Conservation (phyloP, 2,329 filamentous ascomycete species). For the Colletotrichum neosansevieriae region DNA sequence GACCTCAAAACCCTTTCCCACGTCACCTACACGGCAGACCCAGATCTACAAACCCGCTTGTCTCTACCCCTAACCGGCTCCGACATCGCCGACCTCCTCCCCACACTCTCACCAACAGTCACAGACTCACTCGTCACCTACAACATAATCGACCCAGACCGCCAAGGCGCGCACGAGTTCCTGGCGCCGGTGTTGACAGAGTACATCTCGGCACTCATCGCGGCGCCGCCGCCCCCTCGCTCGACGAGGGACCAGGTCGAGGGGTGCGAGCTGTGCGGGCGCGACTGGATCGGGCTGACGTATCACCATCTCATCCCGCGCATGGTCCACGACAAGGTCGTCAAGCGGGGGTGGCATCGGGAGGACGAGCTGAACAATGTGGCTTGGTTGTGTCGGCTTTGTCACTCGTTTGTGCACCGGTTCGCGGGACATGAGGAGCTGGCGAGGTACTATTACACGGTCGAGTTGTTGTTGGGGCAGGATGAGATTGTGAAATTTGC, state of each 20-base stretch:
- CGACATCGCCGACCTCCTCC: constrained; percentile 64
- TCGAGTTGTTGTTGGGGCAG: constrained; percentile 76
- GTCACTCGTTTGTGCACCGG: constrained; percentile 84
- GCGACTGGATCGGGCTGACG: constrained; percentile 80
- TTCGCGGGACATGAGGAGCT: constrained; percentile 83
- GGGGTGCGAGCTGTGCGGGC: constrained; percentile 81
- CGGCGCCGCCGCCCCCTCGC: constrained; percentile 73
- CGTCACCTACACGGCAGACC: constrained; percentile 62
- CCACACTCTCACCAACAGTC: constrained; percentile 69
- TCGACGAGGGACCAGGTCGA: constrained; percentile 63
- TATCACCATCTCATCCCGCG: constrained; percentile 92
- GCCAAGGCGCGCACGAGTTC: constrained; percentile 60
- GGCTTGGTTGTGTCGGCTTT: constrained; percentile 87
- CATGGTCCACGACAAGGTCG: constrained; percentile 78
- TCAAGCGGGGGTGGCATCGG: constrained; percentile 84
- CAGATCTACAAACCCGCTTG: constrained; percentile 66
- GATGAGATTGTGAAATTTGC: constrained; percentile 80
- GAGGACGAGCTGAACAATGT: constrained; percentile 82
- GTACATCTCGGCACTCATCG: constrained; percentile 70
- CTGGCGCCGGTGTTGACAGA: constrained; percentile 72
- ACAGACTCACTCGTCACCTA: constrained; percentile 78
- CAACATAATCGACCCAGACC: constrained; percentile 64
- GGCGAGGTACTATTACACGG: constrained; percentile 77
- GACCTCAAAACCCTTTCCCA: constrained; percentile 73
- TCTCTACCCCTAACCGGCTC: constrained; percentile 65